Conservation (phyloP, 139 green algal genomes). For the Auxenochlorella protothecoides region DNA sequence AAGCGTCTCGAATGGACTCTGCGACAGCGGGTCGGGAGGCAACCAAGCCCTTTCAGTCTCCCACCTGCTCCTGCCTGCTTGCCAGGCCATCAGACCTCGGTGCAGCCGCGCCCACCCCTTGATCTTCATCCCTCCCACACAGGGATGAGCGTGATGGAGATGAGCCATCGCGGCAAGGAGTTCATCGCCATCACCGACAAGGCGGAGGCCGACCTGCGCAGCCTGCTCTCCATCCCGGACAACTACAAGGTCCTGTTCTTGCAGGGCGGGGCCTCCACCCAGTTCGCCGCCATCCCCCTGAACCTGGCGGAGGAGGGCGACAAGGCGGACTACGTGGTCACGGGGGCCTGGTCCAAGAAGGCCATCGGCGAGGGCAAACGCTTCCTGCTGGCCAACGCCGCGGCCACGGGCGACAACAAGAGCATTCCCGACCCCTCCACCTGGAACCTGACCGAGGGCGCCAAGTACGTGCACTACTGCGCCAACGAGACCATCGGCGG, state of each 20-base stretch:
- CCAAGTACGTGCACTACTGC: conserved; percentile 96
- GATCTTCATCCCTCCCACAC: background rate
- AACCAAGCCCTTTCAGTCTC: no score
- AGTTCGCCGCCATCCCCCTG: conserved; percentile 89
- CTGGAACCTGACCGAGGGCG: conserved; percentile 78
- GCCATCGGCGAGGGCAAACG: conserved; percentile 79
- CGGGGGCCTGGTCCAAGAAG: conserved; percentile 91
- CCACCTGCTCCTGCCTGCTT: no score
- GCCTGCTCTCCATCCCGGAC: conserved; percentile 82
- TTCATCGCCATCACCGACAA: conserved; percentile 83
- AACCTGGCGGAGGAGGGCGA: conserved; percentile 74
- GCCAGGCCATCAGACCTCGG: no score
- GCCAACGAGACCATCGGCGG: conserved; percentile 99
- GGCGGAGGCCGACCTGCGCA: conserved; percentile 86
- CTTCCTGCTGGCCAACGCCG: conserved; percentile 63
- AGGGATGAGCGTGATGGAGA: conserved; percentile 97
- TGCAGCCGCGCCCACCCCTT: no score
- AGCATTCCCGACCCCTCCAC: conserved; percentile 49
- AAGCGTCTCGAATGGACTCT: no score
- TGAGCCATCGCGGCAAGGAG: conserved; percentile 93
- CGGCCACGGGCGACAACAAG: conserved; percentile 79
- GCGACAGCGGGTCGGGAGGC: no score
- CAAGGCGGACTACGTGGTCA: conserved; percentile 88
- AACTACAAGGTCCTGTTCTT: conserved; percentile 95
- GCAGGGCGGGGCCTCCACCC: conserved; percentile 81